phyloP scores from a whole-genome alignment of 768 basidiomycete genomes.

The Crepidotus variabilis region DNA sequence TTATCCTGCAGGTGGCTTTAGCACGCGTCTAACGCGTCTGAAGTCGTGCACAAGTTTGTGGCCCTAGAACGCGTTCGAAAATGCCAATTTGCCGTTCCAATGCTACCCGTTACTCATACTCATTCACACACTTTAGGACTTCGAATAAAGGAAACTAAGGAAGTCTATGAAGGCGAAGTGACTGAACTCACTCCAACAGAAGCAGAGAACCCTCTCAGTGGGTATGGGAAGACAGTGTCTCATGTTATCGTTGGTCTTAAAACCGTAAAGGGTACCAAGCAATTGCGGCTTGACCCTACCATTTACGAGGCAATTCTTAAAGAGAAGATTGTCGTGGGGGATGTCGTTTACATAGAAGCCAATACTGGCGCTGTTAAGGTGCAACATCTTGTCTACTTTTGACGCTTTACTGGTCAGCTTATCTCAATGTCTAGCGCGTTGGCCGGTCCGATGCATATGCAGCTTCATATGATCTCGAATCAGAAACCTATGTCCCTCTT shows the following conservation, averaged over 20 bases:
- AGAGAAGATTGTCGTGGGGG: constrained; percentile 94
- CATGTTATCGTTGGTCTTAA: constrained; percentile 96
- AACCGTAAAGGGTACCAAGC: constrained; percentile 90
- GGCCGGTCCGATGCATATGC: constrained; percentile 97
- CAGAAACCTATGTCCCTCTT: constrained; percentile 96
- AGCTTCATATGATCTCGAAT: constrained; percentile 95
- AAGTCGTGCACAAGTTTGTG: neutral
- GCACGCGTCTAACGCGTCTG: neutral
- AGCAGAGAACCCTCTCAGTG: constrained; percentile 94
- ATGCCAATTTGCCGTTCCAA: neutral
- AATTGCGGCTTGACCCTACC: constrained; percentile 87
- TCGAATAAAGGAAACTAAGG: constrained; percentile 98
- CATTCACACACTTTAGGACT: constrained; percentile 53
- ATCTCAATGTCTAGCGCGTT: constrained; percentile 59
- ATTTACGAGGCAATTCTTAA: constrained; percentile 98
- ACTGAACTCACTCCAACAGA: constrained; percentile 96
- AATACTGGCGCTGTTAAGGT: constrained; percentile 96
- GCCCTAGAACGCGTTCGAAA: neutral
- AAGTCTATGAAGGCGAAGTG: constrained; percentile 98
- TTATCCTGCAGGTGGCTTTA: neutral
- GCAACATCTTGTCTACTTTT: constrained; percentile 13
- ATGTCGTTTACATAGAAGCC: constrained; percentile 93
- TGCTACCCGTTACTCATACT: no score
- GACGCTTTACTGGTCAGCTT: neutral
- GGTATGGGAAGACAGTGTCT: constrained; percentile 98